These are phyloP conservation scores for Penicillium turbatum DNA, from an alignment of 495 filamentous ascomycete genomes.

Conservation along the genomic window DNA sequence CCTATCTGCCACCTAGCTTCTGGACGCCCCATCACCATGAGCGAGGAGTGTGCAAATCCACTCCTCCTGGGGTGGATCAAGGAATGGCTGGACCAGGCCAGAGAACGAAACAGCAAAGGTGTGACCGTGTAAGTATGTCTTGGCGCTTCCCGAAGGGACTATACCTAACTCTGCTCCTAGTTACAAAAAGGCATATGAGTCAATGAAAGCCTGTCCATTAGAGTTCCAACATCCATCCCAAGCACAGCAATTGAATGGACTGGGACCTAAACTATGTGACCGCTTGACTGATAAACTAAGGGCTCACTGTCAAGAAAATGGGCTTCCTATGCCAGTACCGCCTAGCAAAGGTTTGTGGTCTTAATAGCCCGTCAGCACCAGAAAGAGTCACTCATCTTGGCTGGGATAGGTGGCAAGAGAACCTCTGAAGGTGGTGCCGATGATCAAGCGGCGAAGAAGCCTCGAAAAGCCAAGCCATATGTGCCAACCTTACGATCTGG, in stretches of 20 bases:
- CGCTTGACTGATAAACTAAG: conserved; percentile 66
- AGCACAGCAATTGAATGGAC: conserved; percentile 65
- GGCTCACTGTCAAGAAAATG: conserved; percentile 63
- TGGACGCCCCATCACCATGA: conserved; percentile 25
- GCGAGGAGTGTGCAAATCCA: conserved; percentile 62
- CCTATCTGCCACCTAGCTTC: conserved; percentile 4
- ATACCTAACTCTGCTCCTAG: conserved; percentile 28
- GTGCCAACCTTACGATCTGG: conserved; percentile 69
- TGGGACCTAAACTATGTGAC: conserved; percentile 66
- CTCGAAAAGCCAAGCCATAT: conserved; percentile 62
- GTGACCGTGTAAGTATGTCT: conserved; percentile 47
- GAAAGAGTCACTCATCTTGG: neutral
- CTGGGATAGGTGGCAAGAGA: conserved; percentile 35
- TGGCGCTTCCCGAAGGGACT: neutral
- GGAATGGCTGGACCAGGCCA: conserved; percentile 74
- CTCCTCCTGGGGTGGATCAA: conserved; percentile 71
- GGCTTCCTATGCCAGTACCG: conserved; percentile 62
- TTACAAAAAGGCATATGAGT: conserved; percentile 77
- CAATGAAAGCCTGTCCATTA: conserved; percentile 74
- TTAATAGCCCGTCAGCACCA: too few species aligned
- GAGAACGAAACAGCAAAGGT: conserved; percentile 67
- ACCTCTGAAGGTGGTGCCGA: conserved; percentile 40
- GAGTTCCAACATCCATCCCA: conserved; percentile 71
- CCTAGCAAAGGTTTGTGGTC: conserved; percentile 37
- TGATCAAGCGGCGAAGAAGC: conserved; percentile 56